Evolutionary conservation across 1,284 basidiomycete genomes (phyloP).

Genomic region (Malassezia equina): DNA sequence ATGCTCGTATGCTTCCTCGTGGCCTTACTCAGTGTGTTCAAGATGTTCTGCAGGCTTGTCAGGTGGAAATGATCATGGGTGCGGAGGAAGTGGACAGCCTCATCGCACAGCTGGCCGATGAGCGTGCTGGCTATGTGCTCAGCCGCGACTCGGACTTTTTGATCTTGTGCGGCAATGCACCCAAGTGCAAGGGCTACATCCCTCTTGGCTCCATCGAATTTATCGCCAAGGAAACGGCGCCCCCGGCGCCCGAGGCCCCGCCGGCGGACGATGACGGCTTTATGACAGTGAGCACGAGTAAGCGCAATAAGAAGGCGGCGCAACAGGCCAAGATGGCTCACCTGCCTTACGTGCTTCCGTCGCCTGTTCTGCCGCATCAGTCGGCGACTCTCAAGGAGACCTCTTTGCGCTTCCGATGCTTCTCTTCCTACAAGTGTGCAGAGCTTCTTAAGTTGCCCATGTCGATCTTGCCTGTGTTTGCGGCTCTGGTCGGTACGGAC

Average conservation of each 20-base stretch:
- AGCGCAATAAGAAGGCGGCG: conserved; percentile 10
- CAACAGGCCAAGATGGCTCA: conserved; percentile 10
- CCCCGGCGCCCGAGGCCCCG: background rate
- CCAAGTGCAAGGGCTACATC: conserved; percentile 16
- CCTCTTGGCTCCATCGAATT: conserved; percentile 8
- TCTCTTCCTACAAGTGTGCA: conserved; percentile 11
- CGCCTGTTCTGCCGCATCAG: conserved; percentile 12
- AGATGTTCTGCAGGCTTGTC: conserved; percentile 2
- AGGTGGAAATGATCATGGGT: conserved; percentile 14
- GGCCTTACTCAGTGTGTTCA: conserved; percentile 11
- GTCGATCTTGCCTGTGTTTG: conserved; percentile 12
- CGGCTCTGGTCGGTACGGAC: conserved; percentile 15
- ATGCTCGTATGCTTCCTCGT: conserved; percentile 16
- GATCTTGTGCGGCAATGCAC: conserved; percentile 14
- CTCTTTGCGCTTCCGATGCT: conserved; percentile 15
- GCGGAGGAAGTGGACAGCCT: conserved; percentile 14
- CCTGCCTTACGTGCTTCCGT: conserved; percentile 12
- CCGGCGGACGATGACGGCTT: conserved; percentile 15
- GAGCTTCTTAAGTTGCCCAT: conserved; percentile 16
- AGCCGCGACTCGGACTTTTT: conserved; percentile 20
- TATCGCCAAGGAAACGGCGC: conserved; percentile 9
- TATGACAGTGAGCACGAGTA: conserved; percentile 7
- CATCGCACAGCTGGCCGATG: conserved; percentile 15
- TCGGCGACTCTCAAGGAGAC: background rate
- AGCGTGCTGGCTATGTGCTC: conserved; percentile 17